These are phyloP conservation scores for Tricholoma sp. DNA, from an alignment of 768 basidiomycete genomes.

Conservation along the genomic window DNA sequence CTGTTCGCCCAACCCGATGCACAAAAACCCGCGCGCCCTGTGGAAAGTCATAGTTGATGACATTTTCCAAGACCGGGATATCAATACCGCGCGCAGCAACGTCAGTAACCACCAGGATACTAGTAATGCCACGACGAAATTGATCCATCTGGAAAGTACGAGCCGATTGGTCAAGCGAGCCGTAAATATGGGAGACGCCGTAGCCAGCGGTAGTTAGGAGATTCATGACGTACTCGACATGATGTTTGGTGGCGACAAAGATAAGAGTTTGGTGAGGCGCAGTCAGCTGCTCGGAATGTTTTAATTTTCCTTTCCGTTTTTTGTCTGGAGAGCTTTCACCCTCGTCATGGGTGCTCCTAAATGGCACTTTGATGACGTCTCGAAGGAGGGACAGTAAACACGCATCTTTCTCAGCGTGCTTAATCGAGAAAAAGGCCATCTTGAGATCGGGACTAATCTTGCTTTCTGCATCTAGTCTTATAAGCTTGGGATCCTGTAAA, in stretches of 20 bases:
- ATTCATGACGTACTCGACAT: slow-evolving; percentile 88
- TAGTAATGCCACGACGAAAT: slow-evolving; percentile 77
- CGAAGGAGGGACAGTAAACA: slow-evolving; percentile 79
- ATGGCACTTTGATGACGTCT: slow-evolving; percentile 82
- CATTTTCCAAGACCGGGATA: slow-evolving; percentile 93
- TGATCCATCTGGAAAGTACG: slow-evolving; percentile 87
- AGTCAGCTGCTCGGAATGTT: slow-evolving; percentile 44
- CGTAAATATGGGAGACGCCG: slow-evolving; percentile 90
- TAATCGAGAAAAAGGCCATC: slow-evolving; percentile 92
- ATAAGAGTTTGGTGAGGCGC: slow-evolving; percentile 89
- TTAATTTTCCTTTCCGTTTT: slow-evolving; percentile 46
- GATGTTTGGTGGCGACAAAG: slow-evolving; percentile 96
- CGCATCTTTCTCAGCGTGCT: slow-evolving; percentile 92
- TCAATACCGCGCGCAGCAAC: slow-evolving; percentile 98
- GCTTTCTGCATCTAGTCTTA: slow-evolving; percentile 93
- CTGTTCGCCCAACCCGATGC: slow-evolving; percentile 95
- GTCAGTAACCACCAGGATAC: slow-evolving; percentile 92
- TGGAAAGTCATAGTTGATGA: slow-evolving; percentile 98
- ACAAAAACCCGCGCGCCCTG: slow-evolving; percentile 91
- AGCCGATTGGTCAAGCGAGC: slow-evolving; percentile 88
- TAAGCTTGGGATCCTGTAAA: slow-evolving; percentile 86
- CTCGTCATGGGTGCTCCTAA: slow-evolving; percentile 32
- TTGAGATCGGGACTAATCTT: slow-evolving; percentile 92
- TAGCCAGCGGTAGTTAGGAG: slow-evolving; percentile 81
- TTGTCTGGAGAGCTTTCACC: slow-evolving; percentile 26